Evolutionary conservation across 2,329 filamentous ascomycete genomes (phyloP).

Genomic region (Fusarium sp.): DNA sequence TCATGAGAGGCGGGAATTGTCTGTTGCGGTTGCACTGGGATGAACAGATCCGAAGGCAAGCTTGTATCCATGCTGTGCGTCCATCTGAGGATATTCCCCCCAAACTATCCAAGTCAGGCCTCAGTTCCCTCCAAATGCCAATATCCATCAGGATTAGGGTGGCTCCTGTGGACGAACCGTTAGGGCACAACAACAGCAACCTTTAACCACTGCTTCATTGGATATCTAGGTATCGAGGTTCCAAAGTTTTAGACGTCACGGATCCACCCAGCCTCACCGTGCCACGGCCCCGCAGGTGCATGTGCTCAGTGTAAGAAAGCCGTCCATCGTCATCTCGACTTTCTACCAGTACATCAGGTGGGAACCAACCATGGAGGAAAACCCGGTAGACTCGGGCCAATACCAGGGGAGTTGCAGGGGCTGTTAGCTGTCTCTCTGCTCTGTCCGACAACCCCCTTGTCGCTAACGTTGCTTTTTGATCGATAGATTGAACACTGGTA

Average conservation of each 20-base stretch:
- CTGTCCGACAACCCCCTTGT: constrained; percentile 32
- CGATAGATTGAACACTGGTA: constrained; percentile 32
- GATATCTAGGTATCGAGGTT: constrained; percentile 34
- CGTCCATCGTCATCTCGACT: constrained; percentile 39
- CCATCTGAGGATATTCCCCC: neutral
- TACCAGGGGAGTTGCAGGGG: constrained; percentile 18
- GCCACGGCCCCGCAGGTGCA: constrained; percentile 40
- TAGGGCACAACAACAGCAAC: constrained; percentile 44
- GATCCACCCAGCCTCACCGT: constrained; percentile 42
- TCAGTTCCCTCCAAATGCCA: neutral
- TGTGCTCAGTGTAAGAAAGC: constrained; percentile 35
- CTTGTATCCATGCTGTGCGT: constrained; percentile 6
- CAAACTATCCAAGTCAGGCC: neutral
- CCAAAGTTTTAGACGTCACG: constrained; percentile 37
- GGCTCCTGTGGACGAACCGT: constrained; percentile 40
- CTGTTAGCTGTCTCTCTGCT: constrained; percentile 7
- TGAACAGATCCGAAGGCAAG: constrained; percentile 15
- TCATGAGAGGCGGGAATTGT: constrained; percentile 16
- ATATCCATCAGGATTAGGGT: neutral
- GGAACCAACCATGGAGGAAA: constrained; percentile 29
- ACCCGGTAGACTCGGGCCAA: constrained; percentile 29
- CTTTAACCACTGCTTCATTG: constrained; percentile 39
- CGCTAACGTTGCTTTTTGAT: constrained; percentile 34
- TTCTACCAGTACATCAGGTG: constrained; percentile 27
- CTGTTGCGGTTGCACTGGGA: constrained; percentile 18